Evolutionary conservation across 2,329 filamentous ascomycete genomes (phyloP), one percentile per base, ranked within the genome.

Genomic region (Fonsecaea nubica): DNA sequence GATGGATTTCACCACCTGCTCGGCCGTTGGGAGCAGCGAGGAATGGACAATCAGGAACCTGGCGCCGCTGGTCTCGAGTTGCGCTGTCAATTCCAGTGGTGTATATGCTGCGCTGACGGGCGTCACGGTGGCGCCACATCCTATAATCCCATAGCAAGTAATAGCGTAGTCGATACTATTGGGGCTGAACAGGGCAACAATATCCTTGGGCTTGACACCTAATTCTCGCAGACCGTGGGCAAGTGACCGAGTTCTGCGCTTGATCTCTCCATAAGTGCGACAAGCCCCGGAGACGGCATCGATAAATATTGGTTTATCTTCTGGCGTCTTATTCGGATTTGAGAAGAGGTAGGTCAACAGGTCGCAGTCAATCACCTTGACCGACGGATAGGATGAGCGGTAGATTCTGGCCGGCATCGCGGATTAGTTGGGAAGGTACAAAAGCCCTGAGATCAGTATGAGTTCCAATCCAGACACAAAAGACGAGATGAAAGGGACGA

Each of bases 61-160:
- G 50, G 92, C 91, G 0, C 86, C 85, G 0, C 89, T 89, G 77
- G 96, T 91, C 73, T 87, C 87, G 67, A 98, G 85, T 80, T 97
- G 93, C 74, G 91, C 93, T 6, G 90, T 88, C 36, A 98, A 84
- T 79, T 98, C 94, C 9, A 92, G 87, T 8, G 86, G 86, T 0
- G 91, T 96, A 79, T 97, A 97, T 3, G 88, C 87, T 21, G 93
- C 93, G 75, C 97, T 97, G 4, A 92, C 92, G 0, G 93, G 92
- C 15, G 90, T 92, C 8, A 92, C 80, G 54, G 92, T 82, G 36
- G 92, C 93, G 55, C 92, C 93, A 1, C 92, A 91, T 90, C 92
- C 97, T 72, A 90, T 87, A 12, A 87, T 85, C 25, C 92, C 93
- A 83, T 92, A 92, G 77, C 87, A 92, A 54, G 92, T 78, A 2